These are phyloP conservation scores for Saccharomyces uvarum DNA, from an alignment of 1,139 yeast genomes.

Conservation along the genomic window DNA sequence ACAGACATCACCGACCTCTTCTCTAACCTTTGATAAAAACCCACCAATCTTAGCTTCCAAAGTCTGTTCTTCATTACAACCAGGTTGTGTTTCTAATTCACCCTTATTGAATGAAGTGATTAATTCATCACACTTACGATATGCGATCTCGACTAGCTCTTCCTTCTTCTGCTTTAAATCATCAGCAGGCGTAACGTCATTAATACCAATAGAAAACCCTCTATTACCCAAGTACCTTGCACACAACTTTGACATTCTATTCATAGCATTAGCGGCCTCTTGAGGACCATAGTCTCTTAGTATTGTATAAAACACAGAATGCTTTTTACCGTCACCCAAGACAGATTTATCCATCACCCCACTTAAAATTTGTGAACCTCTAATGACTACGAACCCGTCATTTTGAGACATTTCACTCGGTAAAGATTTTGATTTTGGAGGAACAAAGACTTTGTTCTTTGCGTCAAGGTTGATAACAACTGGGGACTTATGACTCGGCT, in stretches of 20 bases:
- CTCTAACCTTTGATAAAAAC: slow-evolving; percentile 89
- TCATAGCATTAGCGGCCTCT: slow-evolving; percentile 95
- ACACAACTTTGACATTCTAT: slow-evolving; percentile 95
- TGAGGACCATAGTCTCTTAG: slow-evolving; percentile 91
- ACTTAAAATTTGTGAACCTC: slow-evolving; percentile 81
- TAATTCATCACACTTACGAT: slow-evolving; percentile 83
- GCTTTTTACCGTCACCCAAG: slow-evolving; percentile 96
- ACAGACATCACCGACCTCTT: slow-evolving; percentile 97
- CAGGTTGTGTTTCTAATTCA: slow-evolving; percentile 94
- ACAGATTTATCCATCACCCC: slow-evolving; percentile 97
- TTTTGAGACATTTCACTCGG: slow-evolving; percentile 96
- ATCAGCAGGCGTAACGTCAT: slow-evolving; percentile 90
- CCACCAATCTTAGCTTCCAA: slow-evolving; percentile 97
- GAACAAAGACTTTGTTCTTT: slow-evolving; percentile 76
- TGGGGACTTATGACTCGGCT: slow-evolving; percentile 66
- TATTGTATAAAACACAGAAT: slow-evolving; percentile 91
- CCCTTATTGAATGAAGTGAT: slow-evolving; percentile 76
- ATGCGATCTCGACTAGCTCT: slow-evolving; percentile 83
- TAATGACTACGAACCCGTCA: slow-evolving; percentile 85
- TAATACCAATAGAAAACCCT: slow-evolving; percentile 95
- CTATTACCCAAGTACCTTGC: slow-evolving; percentile 90
- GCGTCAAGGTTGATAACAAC: slow-evolving; percentile 90
- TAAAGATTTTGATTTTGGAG: slow-evolving; percentile 57
- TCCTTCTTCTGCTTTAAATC: slow-evolving; percentile 76
- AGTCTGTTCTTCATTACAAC: slow-evolving; percentile 97